phyloP scores from a whole-genome alignment of 495 filamentous ascomycete genomes.

The Penicillium macrosclerotiorum region DNA sequence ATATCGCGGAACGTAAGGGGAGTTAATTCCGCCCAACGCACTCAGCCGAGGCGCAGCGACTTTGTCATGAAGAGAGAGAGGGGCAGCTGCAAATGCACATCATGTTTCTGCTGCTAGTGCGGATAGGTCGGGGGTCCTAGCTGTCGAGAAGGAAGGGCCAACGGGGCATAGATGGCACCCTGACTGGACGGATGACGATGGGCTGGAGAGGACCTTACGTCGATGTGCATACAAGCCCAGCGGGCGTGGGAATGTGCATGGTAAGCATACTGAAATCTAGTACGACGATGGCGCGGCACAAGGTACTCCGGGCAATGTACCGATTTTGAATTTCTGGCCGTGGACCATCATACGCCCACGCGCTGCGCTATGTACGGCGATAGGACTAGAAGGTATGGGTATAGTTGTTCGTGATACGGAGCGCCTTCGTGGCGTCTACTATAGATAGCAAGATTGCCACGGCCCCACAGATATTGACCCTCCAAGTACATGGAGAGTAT shows the following conservation, averaged over 20 bases:
- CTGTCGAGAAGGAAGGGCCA: neutral
- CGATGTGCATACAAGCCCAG: too few relatives aligned
- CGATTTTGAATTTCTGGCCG: too few relatives aligned
- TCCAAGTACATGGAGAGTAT: neutral
- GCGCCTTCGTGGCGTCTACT: neutral
- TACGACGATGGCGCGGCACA: conserved; percentile 1
- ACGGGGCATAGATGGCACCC: too few relatives aligned
- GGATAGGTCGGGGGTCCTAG: neutral
- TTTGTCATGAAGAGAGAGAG: conserved; percentile 10
- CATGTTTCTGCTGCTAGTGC: conserved; percentile 9
- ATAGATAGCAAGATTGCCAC: too few relatives aligned
- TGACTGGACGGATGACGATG: neutral
- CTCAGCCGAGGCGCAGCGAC: conserved; percentile 12
- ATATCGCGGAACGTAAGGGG: neutral
- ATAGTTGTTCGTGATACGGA: too few relatives aligned
- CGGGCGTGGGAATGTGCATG: too few relatives aligned
- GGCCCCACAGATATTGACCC: too few relatives aligned
- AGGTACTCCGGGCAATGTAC: conserved; percentile 12
- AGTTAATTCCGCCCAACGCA: conserved; percentile 10
- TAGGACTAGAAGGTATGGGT: too few relatives aligned
- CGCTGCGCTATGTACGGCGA: too few relatives aligned
- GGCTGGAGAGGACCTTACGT: too few relatives aligned
- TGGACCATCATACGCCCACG: neutral
- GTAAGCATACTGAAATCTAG: conserved; percentile 1
- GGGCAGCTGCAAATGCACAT: conserved; percentile 24